phyloP scores from a whole-genome alignment of 257 asterid species.

The Salvia miltiorrhiza region DNA sequence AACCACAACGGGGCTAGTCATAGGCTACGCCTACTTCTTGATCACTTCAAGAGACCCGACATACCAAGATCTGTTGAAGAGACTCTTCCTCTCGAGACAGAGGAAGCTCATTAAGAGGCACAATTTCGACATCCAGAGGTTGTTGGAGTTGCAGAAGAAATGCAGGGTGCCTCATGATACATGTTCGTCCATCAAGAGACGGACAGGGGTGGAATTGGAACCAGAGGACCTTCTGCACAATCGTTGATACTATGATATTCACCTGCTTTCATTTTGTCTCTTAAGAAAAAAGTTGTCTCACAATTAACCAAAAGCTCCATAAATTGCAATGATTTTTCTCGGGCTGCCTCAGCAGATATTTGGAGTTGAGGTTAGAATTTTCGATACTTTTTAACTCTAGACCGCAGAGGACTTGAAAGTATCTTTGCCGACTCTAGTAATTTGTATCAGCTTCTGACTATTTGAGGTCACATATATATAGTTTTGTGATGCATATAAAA shows the following conservation, averaged over 20 bases:
- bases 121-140: conserved; percentile 67
- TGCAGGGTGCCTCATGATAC: conserved; percentile 43
- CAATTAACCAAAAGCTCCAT: conserved; percentile 14
- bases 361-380: conserved; percentile 17
- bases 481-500: conserved; percentile 14
- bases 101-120: conserved; percentile 69
- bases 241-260: conserved; percentile 24
- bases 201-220: conserved; percentile 48
- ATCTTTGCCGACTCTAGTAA: conserved; percentile 3
- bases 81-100: conserved; percentile 87
- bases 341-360: conserved; percentile 11
- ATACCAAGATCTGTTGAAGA: conserved; percentile 71
- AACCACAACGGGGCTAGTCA: conserved; percentile 64
- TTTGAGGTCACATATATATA: conserved; percentile 11
- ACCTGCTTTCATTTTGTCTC: not conserved
- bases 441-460: conserved; percentile 27
- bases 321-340: conserved; percentile 6
- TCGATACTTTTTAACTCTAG: not conserved
- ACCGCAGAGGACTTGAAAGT: not conserved
- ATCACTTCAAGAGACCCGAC: conserved; percentile 85
- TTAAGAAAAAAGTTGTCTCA: not conserved
- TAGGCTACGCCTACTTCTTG: conserved; percentile 85
- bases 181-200: conserved; percentile 43
- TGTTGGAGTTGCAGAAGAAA: conserved; percentile 69
- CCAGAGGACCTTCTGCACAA: conserved; percentile 58